These are phyloP conservation scores for Pseudocercospora crystallina DNA, from an alignment of 2,329 filamentous ascomycete genomes.

Conservation along the genomic window DNA sequence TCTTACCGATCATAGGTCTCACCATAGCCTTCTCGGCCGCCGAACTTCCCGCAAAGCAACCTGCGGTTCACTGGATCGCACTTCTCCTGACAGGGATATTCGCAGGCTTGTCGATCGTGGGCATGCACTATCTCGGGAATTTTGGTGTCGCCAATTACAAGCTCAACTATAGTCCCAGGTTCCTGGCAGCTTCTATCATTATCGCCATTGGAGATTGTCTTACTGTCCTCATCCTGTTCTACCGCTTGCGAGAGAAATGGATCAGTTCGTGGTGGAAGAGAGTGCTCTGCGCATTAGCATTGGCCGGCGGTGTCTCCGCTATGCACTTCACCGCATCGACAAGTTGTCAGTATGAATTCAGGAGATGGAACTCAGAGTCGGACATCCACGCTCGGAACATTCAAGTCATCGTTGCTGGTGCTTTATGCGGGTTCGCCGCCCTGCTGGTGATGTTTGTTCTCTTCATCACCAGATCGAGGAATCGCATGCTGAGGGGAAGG, in stretches of 20 bases:
- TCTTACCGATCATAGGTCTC: conserved; percentile 75
- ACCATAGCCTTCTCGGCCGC: conserved; percentile 70
- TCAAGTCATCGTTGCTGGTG: conserved; percentile 72
- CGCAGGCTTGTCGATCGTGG: conserved; percentile 73
- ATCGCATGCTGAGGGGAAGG: conserved; percentile 41
- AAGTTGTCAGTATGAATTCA: conserved; percentile 67
- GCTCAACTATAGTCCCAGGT: conserved; percentile 59
- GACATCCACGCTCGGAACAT: conserved; percentile 55
- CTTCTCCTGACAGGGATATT: conserved; percentile 62
- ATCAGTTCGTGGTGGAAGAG: conserved; percentile 77
- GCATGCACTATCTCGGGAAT: conserved; percentile 89
- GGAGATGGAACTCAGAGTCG: conserved; percentile 43
- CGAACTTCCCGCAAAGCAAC: conserved; percentile 43
- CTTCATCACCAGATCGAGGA: conserved; percentile 40
- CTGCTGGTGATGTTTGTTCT: conserved; percentile 37
- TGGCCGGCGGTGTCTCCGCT: conserved; percentile 75
- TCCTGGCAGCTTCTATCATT: conserved; percentile 66
- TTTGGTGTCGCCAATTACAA: conserved; percentile 75
- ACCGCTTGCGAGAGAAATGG: conserved; percentile 73
- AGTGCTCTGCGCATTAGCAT: conserved; percentile 62
- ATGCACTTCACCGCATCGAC: conserved; percentile 84
- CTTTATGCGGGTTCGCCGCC: conserved; percentile 50
- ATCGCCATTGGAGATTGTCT: conserved; percentile 74
- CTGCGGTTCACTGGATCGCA: conserved; percentile 32
- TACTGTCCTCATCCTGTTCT: conserved; percentile 71